Percentiles rank a stretch among this genome's conserved stretches.
Conservation (phyloP, 805 yeast species). For the Starmerella stigmatis region DNA sequence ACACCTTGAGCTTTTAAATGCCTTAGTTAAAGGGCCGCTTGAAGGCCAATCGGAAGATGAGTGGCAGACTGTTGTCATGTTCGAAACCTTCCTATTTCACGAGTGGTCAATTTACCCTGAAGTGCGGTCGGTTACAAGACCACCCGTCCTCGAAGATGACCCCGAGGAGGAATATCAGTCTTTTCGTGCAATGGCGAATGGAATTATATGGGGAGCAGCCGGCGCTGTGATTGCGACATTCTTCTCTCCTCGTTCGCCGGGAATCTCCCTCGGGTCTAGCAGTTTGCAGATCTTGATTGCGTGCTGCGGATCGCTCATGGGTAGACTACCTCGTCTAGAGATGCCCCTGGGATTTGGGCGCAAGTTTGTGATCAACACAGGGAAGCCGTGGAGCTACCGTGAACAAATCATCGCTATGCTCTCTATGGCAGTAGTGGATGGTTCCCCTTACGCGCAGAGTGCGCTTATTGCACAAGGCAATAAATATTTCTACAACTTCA, state of each 20-base stretch:
- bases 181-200: constrained; percentile 42
- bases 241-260: constrained; percentile 49
- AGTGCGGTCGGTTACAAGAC: constrained; percentile 46
- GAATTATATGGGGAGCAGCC: constrained; percentile 41
- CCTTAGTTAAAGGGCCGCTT: constrained; percentile 23
- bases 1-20: too few species aligned
- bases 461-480: constrained; percentile 31
- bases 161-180: constrained; percentile 38
- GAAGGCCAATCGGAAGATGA: constrained; percentile 21
- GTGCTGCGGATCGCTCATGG: constrained; percentile 45
- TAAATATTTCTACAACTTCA: constrained; percentile 29
- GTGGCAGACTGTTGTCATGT: constrained; percentile 21
- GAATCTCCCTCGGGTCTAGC: constrained; percentile 42
- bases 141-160: constrained; percentile 37
- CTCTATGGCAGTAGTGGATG: constrained; percentile 24
- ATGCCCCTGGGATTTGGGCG: constrained; percentile 6
- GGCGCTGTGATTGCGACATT: constrained; percentile 50
- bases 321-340: constrained; percentile 15
- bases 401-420: constrained; percentile 57
- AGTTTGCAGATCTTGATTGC: constrained; percentile 52
- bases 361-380: constrained; percentile 38
- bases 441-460: constrained; percentile 21
- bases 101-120: constrained; percentile 51
- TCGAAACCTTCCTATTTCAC: constrained; percentile 37
- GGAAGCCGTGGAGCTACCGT: constrained; percentile 48